Conservation (phyloP, 441 rosid genomes). For the Bruguiera hainesii region DNA sequence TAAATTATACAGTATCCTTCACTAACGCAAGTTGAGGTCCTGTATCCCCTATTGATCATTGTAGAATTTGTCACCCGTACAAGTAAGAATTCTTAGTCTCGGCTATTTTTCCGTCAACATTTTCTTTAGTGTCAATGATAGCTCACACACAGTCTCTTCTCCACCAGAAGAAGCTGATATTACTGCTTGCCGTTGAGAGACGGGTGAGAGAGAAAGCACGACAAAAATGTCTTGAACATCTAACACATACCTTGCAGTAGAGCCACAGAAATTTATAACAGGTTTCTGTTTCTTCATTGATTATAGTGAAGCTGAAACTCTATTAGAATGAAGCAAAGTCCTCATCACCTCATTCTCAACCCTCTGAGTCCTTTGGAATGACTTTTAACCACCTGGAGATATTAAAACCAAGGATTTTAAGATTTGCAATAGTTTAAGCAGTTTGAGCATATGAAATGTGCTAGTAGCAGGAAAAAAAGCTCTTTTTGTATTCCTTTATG, state of each 20-base stretch:
- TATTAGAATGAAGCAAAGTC: not conserved
- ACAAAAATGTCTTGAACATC: not conserved
- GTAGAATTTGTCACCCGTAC: too few species aligned
- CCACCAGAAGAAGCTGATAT: not conserved
- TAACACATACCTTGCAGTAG: not conserved
- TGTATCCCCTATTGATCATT: too few species aligned
- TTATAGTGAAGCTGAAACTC: not conserved
- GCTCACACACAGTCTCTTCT: too few species aligned
- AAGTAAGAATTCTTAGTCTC: too few species aligned
- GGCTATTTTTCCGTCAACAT: too few species aligned
- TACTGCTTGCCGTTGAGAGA: not conserved
- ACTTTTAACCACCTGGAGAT: not conserved
- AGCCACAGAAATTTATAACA: not conserved
- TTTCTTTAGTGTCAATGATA: too few species aligned
- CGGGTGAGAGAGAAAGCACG: not conserved
- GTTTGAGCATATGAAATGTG: not conserved
- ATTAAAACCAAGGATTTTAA: not conserved
- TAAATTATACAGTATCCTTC: too few species aligned
- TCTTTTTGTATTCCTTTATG: too few species aligned
- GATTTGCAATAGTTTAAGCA: not conserved
- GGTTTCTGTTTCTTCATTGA: not conserved
- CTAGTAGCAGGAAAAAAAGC: not conserved
- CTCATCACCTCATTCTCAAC: not conserved
- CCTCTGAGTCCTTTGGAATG: not conserved
- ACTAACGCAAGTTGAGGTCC: too few species aligned